Percentiles rank a stretch among this genome's conserved stretches.
Conservation (phyloP, 163 green algal species). For the Trebouxia gelatinosa region DNA sequence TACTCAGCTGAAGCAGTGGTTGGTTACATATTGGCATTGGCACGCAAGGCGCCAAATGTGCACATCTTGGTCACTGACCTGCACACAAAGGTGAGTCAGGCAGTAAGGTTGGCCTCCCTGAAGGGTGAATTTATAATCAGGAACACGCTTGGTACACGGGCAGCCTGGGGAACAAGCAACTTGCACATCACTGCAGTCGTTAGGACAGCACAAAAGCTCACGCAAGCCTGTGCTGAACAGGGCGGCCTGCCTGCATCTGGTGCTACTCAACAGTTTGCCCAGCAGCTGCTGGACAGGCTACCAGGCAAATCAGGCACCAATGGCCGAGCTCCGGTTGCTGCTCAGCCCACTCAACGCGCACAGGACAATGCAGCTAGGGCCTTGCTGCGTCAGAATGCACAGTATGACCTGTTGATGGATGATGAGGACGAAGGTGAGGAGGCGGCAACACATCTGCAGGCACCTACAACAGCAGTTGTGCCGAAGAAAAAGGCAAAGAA, state of each 20-base stretch:
- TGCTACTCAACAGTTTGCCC: conserved; percentile 47
- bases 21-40: conserved; percentile 50
- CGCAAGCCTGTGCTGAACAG: no score
- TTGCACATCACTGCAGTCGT: no score
- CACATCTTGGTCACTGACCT: conserved; percentile 37
- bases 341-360: not conserved
- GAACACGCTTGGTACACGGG: no score
- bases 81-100: conserved; percentile 38
- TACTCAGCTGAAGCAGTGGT: conserved; percentile 49
- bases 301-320: conserved; percentile 32
- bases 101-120: conserved; percentile 43
- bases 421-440: conserved; percentile 38
- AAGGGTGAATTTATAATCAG: no score
- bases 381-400: conserved; percentile 36
- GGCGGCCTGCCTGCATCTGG: conserved; percentile 42
- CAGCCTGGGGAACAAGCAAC: no score
- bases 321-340: not conserved
- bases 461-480: conserved; percentile 34
- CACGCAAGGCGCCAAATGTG: conserved; percentile 33
- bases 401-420: conserved; percentile 47
- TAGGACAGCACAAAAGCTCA: no score
- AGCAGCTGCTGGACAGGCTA: conserved; percentile 45
- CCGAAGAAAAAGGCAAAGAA: conserved; percentile 35
- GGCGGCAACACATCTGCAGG: conserved; percentile 7
- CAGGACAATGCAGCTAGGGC: conserved; percentile 36